Evolutionary conservation across 768 basidiomycete genomes (phyloP).

Genomic region (Nevesoporus exiguus): DNA sequence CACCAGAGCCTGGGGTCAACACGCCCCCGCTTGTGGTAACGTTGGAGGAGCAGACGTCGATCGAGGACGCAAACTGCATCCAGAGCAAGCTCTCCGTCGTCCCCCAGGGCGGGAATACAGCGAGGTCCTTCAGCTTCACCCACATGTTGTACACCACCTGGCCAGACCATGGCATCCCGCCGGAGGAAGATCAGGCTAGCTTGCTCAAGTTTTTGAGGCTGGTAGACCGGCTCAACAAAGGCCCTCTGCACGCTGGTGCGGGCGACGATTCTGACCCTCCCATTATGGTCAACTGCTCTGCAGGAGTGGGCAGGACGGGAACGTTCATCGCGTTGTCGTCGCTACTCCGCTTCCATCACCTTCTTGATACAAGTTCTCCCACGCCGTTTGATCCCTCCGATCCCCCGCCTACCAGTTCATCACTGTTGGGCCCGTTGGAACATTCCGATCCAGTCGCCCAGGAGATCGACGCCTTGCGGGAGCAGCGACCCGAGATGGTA

Average conservation of each 20-base stretch:
- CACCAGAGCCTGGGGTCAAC: conserved; percentile 42
- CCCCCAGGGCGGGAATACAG: conserved; percentile 30
- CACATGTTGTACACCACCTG: conserved; percentile 75
- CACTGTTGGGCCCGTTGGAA: conserved; percentile 59
- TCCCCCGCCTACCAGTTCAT: conserved; percentile 35
- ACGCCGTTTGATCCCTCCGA: conserved; percentile 24
- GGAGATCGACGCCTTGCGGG: conserved; percentile 75
- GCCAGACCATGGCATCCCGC: conserved; percentile 86
- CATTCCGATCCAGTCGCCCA: conserved; percentile 53
- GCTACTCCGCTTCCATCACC: conserved; percentile 59
- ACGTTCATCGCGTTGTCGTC: conserved; percentile 81
- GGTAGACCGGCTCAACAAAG: conserved; percentile 62
- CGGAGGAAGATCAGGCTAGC: conserved; percentile 52
- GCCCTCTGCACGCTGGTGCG: conserved; percentile 22
- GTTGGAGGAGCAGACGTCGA: conserved; percentile 41
- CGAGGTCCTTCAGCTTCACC: conserved; percentile 49
- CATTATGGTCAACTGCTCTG: conserved; percentile 79
- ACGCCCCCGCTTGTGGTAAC: conserved; percentile 54
- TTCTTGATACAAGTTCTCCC: conserved; percentile 35
- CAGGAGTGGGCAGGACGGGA: conserved; percentile 85
- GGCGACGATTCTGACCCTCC: conserved; percentile 63
- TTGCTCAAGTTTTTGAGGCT: conserved; percentile 60
- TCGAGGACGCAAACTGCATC: conserved; percentile 58
- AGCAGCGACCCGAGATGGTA: conserved; percentile 83
- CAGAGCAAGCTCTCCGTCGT: conserved; percentile 58